A percentile compares a stretch with the other conserved stretches of the same genome.
phyloP scores from a whole-genome alignment of 768 basidiomycete genomes.

The Lactarius evosmus region DNA sequence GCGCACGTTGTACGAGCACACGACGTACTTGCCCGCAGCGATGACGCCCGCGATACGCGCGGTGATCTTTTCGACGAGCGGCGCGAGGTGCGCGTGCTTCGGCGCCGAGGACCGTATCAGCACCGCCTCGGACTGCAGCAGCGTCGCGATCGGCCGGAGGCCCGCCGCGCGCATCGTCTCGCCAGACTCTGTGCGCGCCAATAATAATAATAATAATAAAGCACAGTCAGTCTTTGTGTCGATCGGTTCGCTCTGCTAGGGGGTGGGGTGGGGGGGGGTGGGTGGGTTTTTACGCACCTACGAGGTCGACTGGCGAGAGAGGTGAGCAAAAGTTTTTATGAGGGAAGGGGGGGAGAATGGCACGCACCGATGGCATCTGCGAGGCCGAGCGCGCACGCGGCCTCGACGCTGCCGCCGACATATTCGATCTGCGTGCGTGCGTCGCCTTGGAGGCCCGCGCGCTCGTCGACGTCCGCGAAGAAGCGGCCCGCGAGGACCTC shows the following conservation, averaged over 20 bases:
- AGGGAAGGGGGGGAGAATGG: not conserved
- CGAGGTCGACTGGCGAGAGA: constrained; percentile 79
- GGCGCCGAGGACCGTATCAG: constrained; percentile 76
- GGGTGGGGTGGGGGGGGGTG: not conserved
- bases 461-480: constrained; percentile 64
- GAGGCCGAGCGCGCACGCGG: constrained; percentile 92
- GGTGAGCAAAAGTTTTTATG: constrained; percentile 6
- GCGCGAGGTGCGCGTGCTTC: constrained; percentile 58
- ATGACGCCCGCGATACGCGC: constrained; percentile 90
- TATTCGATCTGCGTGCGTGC: constrained; percentile 84
- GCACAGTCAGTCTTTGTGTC: too few species aligned
- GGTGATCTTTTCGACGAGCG: constrained; percentile 76
- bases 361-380: constrained; percentile 92
- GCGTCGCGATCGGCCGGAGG: constrained; percentile 85
- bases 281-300: constrained; percentile 67
- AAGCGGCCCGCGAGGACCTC: constrained; percentile 81
- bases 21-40: constrained; percentile 80
- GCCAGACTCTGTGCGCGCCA: constrained; percentile 78
- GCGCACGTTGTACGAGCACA: constrained; percentile 91
- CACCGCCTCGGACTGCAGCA: constrained; percentile 86
- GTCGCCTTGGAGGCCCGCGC: constrained; percentile 48
- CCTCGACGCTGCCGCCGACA: constrained; percentile 96
- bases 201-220: too few species aligned
- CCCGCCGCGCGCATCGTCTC: constrained; percentile 99
- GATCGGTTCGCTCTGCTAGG: too few species aligned